A percentile compares a stretch with the other conserved stretches of the same genome.
Conservation (phyloP, 2,329 filamentous ascomycete genomes). For the Fusarium sambucinum region DNA sequence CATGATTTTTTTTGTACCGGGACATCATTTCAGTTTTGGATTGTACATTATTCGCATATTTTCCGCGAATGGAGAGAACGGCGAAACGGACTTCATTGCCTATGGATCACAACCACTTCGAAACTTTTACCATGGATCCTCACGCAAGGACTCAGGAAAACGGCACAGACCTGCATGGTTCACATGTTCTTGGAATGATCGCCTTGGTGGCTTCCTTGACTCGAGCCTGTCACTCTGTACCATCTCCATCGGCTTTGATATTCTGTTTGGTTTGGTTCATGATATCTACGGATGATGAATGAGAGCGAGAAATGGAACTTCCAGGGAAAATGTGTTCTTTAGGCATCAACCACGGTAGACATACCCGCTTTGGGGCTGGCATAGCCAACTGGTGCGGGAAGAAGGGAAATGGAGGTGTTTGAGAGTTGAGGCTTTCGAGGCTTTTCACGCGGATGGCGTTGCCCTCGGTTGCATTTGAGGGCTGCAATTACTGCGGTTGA, state of each 20-base stretch:
- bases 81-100: slow-evolving; percentile 52
- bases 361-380: slow-evolving; percentile 42
- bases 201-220: slow-evolving; percentile 43
- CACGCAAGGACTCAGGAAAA: slow-evolving; percentile 25
- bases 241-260: slow-evolving; percentile 50
- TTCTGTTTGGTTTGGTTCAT: slow-evolving; percentile 49
- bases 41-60: slow-evolving; percentile 59
- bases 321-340: slow-evolving; percentile 43
- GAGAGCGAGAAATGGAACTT: slow-evolving; percentile 45
- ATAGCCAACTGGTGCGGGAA: slow-evolving; percentile 42
- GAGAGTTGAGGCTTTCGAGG: slow-evolving; percentile 46
- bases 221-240: slow-evolving; percentile 46
- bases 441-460: slow-evolving; percentile 45
- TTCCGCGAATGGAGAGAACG: slow-evolving; percentile 54
- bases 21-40: slow-evolving; percentile 54
- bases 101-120: slow-evolving; percentile 47
- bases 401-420: slow-evolving; percentile 31
- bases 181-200: slow-evolving; percentile 29
- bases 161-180: slow-evolving; percentile 37
- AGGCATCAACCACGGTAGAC: slow-evolving; percentile 47
- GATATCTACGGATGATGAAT: slow-evolving; percentile 49
- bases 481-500: slow-evolving; percentile 47
- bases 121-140: slow-evolving; percentile 38
- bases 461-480: slow-evolving; percentile 46
- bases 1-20: slow-evolving; percentile 50